Base-by-base conservation (phyloP, 768 basidiomycete species). In the Pleurotus pulmonarius region DNA sequence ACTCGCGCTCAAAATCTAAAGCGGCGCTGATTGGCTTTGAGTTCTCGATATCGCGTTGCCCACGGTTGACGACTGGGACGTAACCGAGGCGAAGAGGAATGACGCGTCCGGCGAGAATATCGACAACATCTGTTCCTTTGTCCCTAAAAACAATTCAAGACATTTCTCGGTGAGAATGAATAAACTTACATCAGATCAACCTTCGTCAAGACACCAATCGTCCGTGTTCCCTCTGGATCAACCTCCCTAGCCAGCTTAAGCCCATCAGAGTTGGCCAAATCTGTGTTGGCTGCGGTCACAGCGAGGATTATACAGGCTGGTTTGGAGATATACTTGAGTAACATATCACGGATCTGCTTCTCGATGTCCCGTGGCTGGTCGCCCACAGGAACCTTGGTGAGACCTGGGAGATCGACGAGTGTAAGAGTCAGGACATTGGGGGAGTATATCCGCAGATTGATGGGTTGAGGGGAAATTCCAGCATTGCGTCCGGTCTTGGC, bases 401-500 rank as follows among this genome's bases (percentile, higher is more conserved):
- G 74, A 67, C 97, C 97, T 49, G 97, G 97, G 46, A 99, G 76
- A 75, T 99, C 97, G 75, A 99, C 96, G 58, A 99, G 82, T 26
- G 97, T 99, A 20, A 99, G 82, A 7, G 97, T 99, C 57, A 98
- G 83, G 68, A 98, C 95, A 65, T 98, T 92, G 24, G 97, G 97
- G 1, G 96, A 98, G 77, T 84, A 98, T 71, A 99, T 90, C 59
- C 97, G 92, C 56, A 99, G 77, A 74, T 98, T 98, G 82, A 98
- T 99, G 55, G 97, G 94, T 57, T 87, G 83, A 12, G 97, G 94
- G 1, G 97, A 98, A 66, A 98, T 98, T 57, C 97, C 96, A 41
- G 96, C 95, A 68, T 99, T 99, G 72, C 90, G 91, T 57, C 97
- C 97, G 0, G 97, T 99, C 82, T 98, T 98, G 57, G 92, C 91